Percentiles rank a stretch among this genome's conserved stretches.
phyloP scores from a whole-genome alignment of 805 yeast species.

The Zygoascus bituminiphila region DNA sequence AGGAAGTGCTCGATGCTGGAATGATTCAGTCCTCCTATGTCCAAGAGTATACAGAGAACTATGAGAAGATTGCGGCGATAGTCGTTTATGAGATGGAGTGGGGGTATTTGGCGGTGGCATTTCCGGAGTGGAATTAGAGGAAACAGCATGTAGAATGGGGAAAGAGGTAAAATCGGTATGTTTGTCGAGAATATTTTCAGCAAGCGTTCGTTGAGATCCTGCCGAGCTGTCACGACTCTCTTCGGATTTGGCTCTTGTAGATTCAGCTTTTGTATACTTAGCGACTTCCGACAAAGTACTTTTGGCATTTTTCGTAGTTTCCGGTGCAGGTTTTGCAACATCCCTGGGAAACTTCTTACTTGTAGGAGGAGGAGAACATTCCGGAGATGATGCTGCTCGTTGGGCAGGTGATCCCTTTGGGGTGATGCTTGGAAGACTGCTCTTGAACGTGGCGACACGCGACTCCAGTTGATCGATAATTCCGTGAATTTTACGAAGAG shows the following conservation, averaged over 20 bases:
- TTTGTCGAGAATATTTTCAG: not conserved
- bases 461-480: constrained; percentile 25
- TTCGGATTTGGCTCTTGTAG: no score
- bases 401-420: constrained; percentile 65
- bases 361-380: constrained; percentile 55
- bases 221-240: not conserved
- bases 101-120: not conserved
- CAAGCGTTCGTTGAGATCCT: not conserved
- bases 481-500: constrained; percentile 25
- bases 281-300: not conserved
- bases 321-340: not conserved
- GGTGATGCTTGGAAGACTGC: constrained; percentile 21
- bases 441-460: constrained; percentile 24
- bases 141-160: not conserved
- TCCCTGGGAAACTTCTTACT: no score
- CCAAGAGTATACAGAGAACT: not conserved
- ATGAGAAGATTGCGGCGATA: not conserved
- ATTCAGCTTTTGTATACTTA: not conserved
- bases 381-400: constrained; percentile 30
- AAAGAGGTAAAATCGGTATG: not conserved
- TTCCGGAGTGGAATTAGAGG: not conserved
- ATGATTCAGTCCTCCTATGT: not conserved
- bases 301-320: not conserved
- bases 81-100: not conserved
- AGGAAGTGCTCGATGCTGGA: not conserved